Evolutionary conservation across 1,139 yeast species (phyloP).

Genomic region (Yamadazyma songkhlaensis): DNA sequence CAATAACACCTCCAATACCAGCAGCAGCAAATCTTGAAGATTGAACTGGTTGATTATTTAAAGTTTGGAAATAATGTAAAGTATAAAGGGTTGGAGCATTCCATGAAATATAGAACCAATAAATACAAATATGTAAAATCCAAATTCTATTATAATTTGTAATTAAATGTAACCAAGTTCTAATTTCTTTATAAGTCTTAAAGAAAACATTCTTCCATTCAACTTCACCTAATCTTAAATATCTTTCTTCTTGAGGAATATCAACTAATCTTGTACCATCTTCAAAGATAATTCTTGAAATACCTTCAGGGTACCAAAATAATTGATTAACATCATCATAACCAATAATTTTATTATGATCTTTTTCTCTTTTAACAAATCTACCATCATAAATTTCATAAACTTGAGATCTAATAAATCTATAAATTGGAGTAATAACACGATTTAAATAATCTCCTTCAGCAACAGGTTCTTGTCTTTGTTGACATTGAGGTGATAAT

Average conservation of each 20-base stretch:
- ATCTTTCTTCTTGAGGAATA: conserved; percentile 86
- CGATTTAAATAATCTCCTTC: conserved; percentile 96
- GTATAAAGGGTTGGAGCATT: conserved; percentile 92
- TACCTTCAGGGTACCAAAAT: conserved; percentile 99
- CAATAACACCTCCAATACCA: conserved; percentile 91
- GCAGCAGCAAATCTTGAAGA: conserved; percentile 91
- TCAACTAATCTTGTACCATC: conserved; percentile 93
- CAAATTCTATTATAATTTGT: conserved; percentile 98
- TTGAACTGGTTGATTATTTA: conserved; percentile 80
- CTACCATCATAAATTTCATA: conserved; percentile 94
- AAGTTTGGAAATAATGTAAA: conserved; percentile 75
- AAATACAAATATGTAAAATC: conserved; percentile 86
- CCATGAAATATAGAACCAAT: conserved; percentile 93
- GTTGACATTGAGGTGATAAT: conserved; percentile 86
- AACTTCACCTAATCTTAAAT: conserved; percentile 85
- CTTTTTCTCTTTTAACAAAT: conserved; percentile 94
- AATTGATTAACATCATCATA: conserved; percentile 98
- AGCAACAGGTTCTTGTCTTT: conserved; percentile 84
- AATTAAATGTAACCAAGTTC: conserved; percentile 96
- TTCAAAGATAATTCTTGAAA: conserved; percentile 83
- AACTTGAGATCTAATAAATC: conserved; percentile 90
- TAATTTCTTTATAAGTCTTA: conserved; percentile 93
- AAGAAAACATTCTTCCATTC: conserved; percentile 91
- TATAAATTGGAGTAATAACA: conserved; percentile 87
- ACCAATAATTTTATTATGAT: conserved; percentile 91